Evolutionary conservation across 768 basidiomycete genomes (phyloP), one percentile per base, ranked within the genome.

Genomic region (Pleurotus ostreatus): DNA sequence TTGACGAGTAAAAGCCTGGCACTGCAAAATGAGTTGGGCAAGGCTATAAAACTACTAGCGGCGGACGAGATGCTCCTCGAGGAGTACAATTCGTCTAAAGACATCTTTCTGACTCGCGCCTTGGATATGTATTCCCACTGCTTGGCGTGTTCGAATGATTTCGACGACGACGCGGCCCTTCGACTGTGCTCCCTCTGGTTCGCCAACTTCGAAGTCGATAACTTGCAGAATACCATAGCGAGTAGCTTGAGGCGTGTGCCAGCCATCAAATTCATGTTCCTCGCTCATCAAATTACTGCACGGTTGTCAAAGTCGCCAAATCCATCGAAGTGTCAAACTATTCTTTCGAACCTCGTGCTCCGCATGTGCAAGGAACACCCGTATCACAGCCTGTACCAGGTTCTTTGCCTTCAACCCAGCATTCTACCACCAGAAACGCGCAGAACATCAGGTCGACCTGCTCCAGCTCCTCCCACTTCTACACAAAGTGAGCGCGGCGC

Each of bases 271-370:
- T 89, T 98, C 64, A 80, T 96, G 44, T 92, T 94, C 69, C 78
- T 98, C 54, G 86, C 92, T 8, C 93, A 95, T 70, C 97, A 99
- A 70, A 82, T 99, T 4, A 86, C 94, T 0, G 94, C 96, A n/a
- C 83, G 95, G 6, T 77, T 98, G 26, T 81, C 87, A 11, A 80
- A 73, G 44, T 23, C 49, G n/a, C 25, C n/a, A 16, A 54, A 67
- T 2, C 37, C 70, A 37, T 57, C 70, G 4, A 59, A 69, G 41
- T 76, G 74, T 53, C 92, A 94, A 63, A 63, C 68, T 18, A 82
- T 77, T 57, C 76, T 98, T 4, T 83, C 86, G 49, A 70, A 63
- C 2, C 71, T 90, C 23, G 75, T 98, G 20, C 55, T 88, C 4
- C 79, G 84, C 20, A 89, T 99, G 80, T 91, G 90, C 63, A 70